Conservation (phyloP, 2,329 filamentous ascomycete species). For the Lasiodiplodia sp. region DNA sequence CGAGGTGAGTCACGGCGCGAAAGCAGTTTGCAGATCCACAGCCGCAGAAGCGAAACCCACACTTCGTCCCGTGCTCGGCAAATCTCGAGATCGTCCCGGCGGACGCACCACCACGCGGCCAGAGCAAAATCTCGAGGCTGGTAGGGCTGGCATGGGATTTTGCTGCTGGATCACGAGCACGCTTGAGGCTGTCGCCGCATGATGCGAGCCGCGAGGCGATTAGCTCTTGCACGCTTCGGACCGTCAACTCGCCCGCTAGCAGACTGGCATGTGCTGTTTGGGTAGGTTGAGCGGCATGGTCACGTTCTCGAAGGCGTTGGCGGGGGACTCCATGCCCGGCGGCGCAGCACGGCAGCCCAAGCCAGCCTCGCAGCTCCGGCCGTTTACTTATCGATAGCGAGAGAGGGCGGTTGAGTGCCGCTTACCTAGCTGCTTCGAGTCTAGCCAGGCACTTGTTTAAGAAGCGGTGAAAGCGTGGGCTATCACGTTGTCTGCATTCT, state of each 20-base stretch:
- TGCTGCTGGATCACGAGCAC: conserved; percentile 1
- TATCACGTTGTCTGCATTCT: conserved; percentile 21
- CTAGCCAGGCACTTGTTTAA: conserved; percentile 29
- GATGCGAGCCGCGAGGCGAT: conserved; percentile 5
- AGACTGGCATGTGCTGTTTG: conserved; percentile 1
- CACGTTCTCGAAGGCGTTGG: conserved; percentile 22
- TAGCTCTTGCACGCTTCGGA: conserved; percentile 20
- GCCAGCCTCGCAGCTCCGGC: conserved; percentile 10
- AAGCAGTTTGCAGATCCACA: conserved; percentile 17
- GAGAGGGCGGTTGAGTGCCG: conserved; percentile 4
- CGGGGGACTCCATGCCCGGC: conserved; percentile 8
- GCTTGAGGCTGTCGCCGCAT: conserved; percentile 20
- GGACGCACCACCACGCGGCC: conserved; percentile 16
- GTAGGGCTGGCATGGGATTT: conserved; percentile 22
- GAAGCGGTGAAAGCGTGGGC: conserved; percentile 17
- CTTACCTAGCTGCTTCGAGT: conserved; percentile 22
- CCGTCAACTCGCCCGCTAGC: not conserved
- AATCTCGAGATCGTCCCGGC: conserved; percentile 25
- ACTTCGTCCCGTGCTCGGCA: conserved; percentile 25
- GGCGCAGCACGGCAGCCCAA: not conserved
- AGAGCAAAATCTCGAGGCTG: conserved; percentile 18
- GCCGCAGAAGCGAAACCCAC: conserved; percentile 16
- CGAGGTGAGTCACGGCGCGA: conserved; percentile 3
- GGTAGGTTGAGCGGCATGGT: conserved; percentile 18
- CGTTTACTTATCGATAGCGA: conserved; percentile 14